Evolutionary conservation across 148 eudicot genomes (phyloP).

Genomic region (Oxyria digyna): DNA sequence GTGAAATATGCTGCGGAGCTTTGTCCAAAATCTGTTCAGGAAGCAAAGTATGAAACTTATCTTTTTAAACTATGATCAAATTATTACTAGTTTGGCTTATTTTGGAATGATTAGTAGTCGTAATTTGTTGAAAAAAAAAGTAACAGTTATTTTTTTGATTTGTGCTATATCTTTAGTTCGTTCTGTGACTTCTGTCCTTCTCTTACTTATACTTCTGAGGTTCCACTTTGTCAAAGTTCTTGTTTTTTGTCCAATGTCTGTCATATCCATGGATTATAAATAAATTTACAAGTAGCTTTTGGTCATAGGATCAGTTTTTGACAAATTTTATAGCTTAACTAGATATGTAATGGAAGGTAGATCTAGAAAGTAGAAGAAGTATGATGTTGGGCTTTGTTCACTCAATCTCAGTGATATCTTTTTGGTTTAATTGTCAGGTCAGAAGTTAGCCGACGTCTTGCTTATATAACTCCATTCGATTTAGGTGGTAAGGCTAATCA

Average conservation of each 20-base stretch:
- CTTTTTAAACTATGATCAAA: neutral
- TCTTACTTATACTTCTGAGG: neutral
- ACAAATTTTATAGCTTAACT: neutral
- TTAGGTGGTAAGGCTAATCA: constrained; percentile 92
- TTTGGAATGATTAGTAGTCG: neutral
- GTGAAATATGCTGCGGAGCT: constrained; percentile 93
- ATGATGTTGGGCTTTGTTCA: neutral
- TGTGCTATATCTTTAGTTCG: neutral
- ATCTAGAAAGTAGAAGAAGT: neutral
- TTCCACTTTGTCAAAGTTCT: neutral
- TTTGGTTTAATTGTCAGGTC: constrained; percentile 32
- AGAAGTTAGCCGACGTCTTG: constrained; percentile 88
- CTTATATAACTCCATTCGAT: constrained; percentile 80
- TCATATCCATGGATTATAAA: neutral
- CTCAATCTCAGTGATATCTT: neutral
- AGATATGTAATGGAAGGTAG: constrained; percentile 1
- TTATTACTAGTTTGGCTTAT: neutral
- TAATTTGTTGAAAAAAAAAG: neutral
- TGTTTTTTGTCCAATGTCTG: neutral
- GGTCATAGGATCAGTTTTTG: neutral
- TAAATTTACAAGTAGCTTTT: neutral
- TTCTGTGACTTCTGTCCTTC: neutral
- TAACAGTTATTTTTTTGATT: neutral
- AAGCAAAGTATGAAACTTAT: constrained; percentile 62
- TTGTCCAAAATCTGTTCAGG: constrained; percentile 94